Evolutionary conservation across 352 stramenopile species (phyloP).

Genomic region (Phytophthora melonis): DNA sequence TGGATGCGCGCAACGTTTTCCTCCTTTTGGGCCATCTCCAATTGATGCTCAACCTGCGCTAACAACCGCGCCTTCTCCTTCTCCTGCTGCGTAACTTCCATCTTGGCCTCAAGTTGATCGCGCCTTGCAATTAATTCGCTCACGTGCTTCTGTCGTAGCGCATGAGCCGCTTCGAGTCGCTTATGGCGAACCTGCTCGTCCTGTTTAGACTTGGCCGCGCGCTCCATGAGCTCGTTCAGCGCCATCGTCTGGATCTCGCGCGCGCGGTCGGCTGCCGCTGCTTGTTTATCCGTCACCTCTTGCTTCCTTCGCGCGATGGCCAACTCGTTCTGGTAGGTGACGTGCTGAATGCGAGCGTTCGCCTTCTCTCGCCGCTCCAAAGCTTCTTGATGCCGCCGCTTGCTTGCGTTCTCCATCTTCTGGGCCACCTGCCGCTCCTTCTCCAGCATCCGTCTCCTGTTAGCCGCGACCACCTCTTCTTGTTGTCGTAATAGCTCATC

Average conservation of each 20-base stretch:
- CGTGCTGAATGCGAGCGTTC: constrained; percentile 62
- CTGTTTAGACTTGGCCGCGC: constrained; percentile 65
- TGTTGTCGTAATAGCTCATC: constrained; percentile 72
- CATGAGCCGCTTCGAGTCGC: constrained; percentile 60
- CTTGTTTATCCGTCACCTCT: constrained; percentile 72
- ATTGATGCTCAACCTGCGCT: constrained; percentile 60
- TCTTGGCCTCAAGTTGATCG: constrained; percentile 47
- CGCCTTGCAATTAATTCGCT: constrained; percentile 54
- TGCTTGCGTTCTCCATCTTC: constrained; percentile 70
- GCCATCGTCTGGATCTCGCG: constrained; percentile 74
- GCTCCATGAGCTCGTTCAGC: constrained; percentile 66
- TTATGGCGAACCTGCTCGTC: constrained; percentile 74
- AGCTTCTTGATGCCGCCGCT: constrained; percentile 62
- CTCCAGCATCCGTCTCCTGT: constrained; percentile 65
- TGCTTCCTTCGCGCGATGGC: constrained; percentile 65
- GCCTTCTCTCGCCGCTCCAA: constrained; percentile 63
- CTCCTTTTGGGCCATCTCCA: constrained; percentile 65
- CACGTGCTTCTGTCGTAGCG: constrained; percentile 51
- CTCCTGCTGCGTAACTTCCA: constrained; percentile 40
- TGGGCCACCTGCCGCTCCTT: constrained; percentile 66
- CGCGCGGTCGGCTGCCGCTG: constrained; percentile 51
- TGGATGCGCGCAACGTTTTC: constrained; percentile 82
- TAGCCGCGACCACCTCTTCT: constrained; percentile 59
- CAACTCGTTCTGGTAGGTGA: constrained; percentile 66
- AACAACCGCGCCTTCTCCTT: constrained; percentile 60